Evolutionary conservation across 805 yeast genomes (phyloP).

Genomic region (Pichia rugopelliculosa): DNA sequence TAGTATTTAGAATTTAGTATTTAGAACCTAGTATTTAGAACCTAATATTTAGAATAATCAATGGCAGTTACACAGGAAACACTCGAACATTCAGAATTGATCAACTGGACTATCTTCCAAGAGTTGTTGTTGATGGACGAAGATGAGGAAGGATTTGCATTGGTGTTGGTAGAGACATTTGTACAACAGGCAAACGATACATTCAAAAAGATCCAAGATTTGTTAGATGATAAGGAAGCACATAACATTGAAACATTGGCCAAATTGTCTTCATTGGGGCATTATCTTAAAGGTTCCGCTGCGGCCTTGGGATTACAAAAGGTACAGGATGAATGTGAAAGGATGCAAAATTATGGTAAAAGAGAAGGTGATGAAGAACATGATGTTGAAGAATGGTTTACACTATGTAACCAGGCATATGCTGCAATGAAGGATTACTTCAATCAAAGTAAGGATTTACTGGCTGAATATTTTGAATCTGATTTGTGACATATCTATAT

Average conservation of each 20-base stretch:
- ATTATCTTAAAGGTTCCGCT: slow-evolving; percentile 90
- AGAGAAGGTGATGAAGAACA: slow-evolving; percentile 24
- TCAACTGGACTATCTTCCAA: slow-evolving; percentile 82
- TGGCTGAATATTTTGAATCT: slow-evolving; percentile 42
- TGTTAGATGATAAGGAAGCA: slow-evolving; percentile 26
- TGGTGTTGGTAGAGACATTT: slow-evolving; percentile 70
- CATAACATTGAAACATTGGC: slow-evolving; percentile 38
- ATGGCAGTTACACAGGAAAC: slow-evolving; percentile 23
- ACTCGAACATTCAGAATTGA: slow-evolving; percentile 48
- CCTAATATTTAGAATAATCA: no score
- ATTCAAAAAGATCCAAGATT: slow-evolving; percentile 58
- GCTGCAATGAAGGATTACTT: slow-evolving; percentile 45
- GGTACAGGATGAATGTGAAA: slow-evolving; percentile 82
- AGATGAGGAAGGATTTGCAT: slow-evolving; percentile 87
- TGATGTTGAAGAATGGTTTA: slow-evolving; percentile 28
- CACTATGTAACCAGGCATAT: slow-evolving; percentile 46
- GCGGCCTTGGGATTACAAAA: slow-evolving; percentile 84
- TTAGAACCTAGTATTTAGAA: no score
- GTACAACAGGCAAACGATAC: slow-evolving; percentile 85
- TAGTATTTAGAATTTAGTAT: no score
- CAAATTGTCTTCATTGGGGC: slow-evolving; percentile 72
- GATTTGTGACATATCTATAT: neutral
- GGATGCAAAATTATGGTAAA: slow-evolving; percentile 85
- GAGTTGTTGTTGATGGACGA: slow-evolving; percentile 94
- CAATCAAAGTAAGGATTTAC: slow-evolving; percentile 40